phyloP scores from a whole-genome alignment of 2,329 filamentous ascomycete species.

The Fusarium sp. region DNA sequence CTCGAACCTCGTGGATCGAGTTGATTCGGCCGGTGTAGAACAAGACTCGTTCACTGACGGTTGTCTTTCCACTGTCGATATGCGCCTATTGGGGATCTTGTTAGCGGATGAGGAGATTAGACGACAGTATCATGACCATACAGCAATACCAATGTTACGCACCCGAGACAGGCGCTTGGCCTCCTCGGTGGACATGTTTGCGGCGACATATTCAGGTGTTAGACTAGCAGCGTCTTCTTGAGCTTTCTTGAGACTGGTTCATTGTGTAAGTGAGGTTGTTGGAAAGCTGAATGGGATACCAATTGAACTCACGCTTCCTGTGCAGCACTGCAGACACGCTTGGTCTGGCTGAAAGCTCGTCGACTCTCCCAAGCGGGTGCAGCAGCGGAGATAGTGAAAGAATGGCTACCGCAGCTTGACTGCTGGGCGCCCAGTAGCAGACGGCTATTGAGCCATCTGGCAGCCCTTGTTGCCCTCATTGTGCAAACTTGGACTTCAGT shows the following conservation, averaged over 20 bases:
- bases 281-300: background rate
- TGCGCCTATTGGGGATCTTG: conserved; percentile 73
- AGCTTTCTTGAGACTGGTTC: conserved; percentile 61
- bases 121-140: conserved; percentile 56
- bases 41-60: conserved; percentile 93
- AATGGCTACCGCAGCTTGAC: conserved; percentile 45
- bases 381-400: conserved; percentile 45
- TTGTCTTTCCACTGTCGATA: conserved; percentile 99
- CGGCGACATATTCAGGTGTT: conserved; percentile 73
- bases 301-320: conserved; percentile 56
- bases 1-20: conserved; percentile 95
- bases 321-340: conserved; percentile 51
- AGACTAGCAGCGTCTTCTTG: conserved; percentile 65
- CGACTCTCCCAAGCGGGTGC: conserved; percentile 43
- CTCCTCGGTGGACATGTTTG: conserved; percentile 85
- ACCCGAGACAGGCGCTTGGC: conserved; percentile 81
- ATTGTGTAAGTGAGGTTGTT: conserved; percentile 31
- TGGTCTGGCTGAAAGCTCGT: conserved; percentile 53
- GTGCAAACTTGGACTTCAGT: conserved; percentile 46
- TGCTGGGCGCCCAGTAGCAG: conserved; percentile 51
- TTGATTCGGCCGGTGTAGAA: conserved; percentile 99
- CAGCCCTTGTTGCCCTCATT: conserved; percentile 56
- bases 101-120: conserved; percentile 30
- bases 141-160: conserved; percentile 97
- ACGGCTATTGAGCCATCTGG: conserved; percentile 58